phyloP scores from a whole-genome alignment of 148 eudicot genomes.

The Vaccinium myrtillus region DNA sequence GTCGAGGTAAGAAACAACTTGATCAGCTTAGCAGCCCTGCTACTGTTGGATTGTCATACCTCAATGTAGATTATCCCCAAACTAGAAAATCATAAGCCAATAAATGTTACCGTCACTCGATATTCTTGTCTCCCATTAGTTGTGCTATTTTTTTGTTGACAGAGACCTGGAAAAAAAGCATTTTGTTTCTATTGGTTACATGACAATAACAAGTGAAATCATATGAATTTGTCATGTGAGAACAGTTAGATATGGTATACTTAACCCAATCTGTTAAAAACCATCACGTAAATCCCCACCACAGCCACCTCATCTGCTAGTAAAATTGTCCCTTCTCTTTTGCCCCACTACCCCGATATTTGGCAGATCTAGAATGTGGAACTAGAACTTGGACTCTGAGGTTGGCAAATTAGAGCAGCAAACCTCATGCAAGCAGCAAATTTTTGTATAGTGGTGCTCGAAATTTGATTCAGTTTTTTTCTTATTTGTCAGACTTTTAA shows the following conservation, averaged over 20 bases:
- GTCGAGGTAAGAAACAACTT: conserved; percentile 81
- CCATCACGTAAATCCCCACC: no score
- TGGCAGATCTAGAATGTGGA: no score
- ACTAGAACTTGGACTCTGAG: no score
- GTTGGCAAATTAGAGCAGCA: no score
- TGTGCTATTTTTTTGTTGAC: background rate
- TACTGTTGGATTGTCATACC: conserved; percentile 59
- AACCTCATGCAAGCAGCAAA: no score
- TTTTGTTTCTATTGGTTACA: background rate
- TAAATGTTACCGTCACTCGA: background rate
- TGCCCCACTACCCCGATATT: no score
- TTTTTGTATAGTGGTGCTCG: no score
- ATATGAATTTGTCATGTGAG: background rate
- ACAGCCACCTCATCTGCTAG: no score
- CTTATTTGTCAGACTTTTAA: no score
- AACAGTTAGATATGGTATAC: background rate
- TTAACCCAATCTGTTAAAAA: background rate
- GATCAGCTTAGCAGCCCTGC: conserved; percentile 79
- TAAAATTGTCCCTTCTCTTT: no score
- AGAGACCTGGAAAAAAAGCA: background rate
- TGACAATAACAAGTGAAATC: background rate
- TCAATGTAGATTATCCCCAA: conserved; percentile 35
- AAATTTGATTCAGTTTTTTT: no score
- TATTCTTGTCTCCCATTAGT: background rate
- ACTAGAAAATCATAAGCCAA: conserved; percentile 17